Evolutionary conservation across 345 rosid species (phyloP).

Genomic region (Eucalyptus virginea): DNA sequence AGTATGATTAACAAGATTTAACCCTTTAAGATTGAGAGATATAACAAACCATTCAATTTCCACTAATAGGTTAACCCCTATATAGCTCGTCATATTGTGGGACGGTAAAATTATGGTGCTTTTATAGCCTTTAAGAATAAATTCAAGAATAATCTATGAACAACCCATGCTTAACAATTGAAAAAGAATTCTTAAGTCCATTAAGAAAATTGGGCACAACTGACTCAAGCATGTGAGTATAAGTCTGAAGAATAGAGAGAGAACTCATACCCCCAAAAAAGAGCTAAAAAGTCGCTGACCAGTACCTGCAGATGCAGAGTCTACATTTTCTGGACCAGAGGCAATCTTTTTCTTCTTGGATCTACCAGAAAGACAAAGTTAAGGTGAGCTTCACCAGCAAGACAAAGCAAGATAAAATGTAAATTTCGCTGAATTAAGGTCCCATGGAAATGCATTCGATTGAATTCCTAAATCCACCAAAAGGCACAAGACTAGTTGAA

Average conservation of each 20-base stretch:
- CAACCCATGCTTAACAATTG: background rate
- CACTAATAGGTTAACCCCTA: background rate
- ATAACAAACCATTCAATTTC: background rate
- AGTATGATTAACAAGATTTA: background rate
- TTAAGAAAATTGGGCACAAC: background rate
- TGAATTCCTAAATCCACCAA: background rate
- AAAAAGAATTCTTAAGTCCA: background rate
- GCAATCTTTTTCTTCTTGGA: constrained; percentile 51
- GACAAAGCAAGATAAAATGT: background rate
- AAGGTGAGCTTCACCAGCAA: background rate
- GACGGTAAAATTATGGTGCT: background rate
- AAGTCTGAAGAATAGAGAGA: background rate
- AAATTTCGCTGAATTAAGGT: background rate
- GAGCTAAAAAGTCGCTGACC: background rate
- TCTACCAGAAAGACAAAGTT: constrained; percentile 3
- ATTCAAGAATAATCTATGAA: background rate
- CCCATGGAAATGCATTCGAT: background rate
- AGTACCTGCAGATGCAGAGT: constrained; percentile 24
- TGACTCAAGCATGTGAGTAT: background rate
- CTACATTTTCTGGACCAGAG: constrained; percentile 28
- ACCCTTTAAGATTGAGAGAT: background rate
- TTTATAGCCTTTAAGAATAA: background rate
- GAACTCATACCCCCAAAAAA: background rate
- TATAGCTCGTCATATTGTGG: background rate
- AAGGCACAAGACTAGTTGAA: background rate